Evolutionary conservation across 306 rosid species (phyloP).

Genomic region (Vigna unguiculata): DNA sequence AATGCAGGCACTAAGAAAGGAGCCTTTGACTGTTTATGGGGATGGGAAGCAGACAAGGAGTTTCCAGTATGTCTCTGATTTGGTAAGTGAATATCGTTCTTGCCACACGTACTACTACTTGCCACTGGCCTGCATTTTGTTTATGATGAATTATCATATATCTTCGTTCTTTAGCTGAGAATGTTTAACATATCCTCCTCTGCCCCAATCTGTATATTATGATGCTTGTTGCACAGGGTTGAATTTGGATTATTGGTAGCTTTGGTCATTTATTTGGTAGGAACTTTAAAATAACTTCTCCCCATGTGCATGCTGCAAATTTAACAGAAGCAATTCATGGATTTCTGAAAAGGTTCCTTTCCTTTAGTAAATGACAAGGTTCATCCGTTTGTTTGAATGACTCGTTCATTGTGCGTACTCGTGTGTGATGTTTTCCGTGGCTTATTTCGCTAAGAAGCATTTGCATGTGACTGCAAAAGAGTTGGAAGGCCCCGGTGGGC

Average conservation of each 20-base stretch:
- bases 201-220: background rate
- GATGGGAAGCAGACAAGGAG: constrained; percentile 99
- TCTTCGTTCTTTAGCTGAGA: background rate
- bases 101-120: background rate
- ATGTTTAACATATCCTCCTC: background rate
- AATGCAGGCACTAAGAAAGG: constrained; percentile 95
- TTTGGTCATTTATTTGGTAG: constrained; percentile 3
- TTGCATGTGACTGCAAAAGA: constrained; percentile 46
- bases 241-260: constrained; percentile 18
- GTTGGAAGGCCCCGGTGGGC: constrained; percentile 37
- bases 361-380: background rate
- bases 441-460: constrained; percentile 39
- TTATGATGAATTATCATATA: constrained; percentile 7
- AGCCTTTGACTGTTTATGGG: constrained; percentile 94
- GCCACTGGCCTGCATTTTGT: constrained; percentile 26
- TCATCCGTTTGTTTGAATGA: constrained; percentile 22
- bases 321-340: constrained; percentile 15
- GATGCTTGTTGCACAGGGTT: constrained; percentile 5
- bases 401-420: background rate
- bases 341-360: constrained; percentile 26
- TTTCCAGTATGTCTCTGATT: constrained; percentile 98
- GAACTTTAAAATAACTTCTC: constrained; percentile 7
- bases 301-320: constrained; percentile 54
- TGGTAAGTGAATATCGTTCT: constrained; percentile 60
- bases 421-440: constrained; percentile 20